Conservation (phyloP, 73 alveolate species). For the Tetrahymena malaccensis region DNA sequence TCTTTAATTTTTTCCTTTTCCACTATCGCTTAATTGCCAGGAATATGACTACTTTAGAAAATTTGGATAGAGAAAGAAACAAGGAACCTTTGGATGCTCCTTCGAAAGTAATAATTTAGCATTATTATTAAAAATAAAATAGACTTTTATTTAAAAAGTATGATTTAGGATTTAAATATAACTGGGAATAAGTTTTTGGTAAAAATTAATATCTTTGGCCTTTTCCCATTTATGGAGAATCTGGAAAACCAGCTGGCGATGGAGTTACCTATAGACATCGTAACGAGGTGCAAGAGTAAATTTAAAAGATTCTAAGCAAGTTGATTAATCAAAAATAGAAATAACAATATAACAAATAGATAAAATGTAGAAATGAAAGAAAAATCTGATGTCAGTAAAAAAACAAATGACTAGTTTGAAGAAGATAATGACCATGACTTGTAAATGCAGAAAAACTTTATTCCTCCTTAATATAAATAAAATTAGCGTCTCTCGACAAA, state of each 20-base stretch:
- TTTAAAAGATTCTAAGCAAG: neutral
- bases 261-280: conserved; percentile 51
- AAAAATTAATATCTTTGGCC: conserved; percentile 70
- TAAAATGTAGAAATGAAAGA: neutral
- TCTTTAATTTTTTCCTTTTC: conserved; percentile 72
- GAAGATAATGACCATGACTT: neutral
- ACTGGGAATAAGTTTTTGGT: conserved; percentile 87
- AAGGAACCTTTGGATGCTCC: conserved; percentile 3
- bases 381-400: neutral
- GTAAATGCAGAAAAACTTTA: neutral
- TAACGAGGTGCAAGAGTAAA: neutral
- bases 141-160: conserved; percentile 20
- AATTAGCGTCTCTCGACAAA: neutral
- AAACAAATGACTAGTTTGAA: neutral
- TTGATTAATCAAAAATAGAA: neutral
- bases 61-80: conserved; percentile 69
- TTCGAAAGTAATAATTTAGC: neutral
- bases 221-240: conserved; percentile 68
- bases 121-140: neutral
- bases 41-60: conserved; percentile 92
- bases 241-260: conserved; percentile 91
- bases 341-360: neutral
- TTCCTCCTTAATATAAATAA: neutral
- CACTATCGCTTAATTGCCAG: conserved; percentile 65
- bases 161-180: conserved; percentile 61